phyloP scores from a whole-genome alignment of 2,329 filamentous ascomycete genomes.

The Fusarium tjaetaba region DNA sequence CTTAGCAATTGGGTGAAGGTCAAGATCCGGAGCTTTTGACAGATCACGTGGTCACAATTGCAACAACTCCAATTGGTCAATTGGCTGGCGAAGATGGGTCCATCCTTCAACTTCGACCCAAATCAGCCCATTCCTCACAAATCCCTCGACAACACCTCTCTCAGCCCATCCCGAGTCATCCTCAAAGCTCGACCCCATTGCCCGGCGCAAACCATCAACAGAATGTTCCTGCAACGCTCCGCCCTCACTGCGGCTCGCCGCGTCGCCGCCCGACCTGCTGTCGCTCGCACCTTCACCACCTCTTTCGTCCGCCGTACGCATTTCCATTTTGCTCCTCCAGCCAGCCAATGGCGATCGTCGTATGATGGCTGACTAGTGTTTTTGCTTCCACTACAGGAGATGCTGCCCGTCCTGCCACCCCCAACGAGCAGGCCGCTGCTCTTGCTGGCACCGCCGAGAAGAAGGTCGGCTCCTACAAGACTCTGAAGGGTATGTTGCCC shows the following conservation, averaged over 20 bases:
- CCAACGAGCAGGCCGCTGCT: slow-evolving; percentile 52
- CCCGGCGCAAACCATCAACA: slow-evolving; percentile 37
- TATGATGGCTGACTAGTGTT: slow-evolving; percentile 46
- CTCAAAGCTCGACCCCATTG: slow-evolving; percentile 36
- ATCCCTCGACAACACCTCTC: slow-evolving; percentile 55
- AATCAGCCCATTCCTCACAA: slow-evolving; percentile 60
- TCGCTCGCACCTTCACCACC: slow-evolving; percentile 69
- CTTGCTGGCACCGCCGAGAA: slow-evolving; percentile 53
- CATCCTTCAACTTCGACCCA: slow-evolving; percentile 49
- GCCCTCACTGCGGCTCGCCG: slow-evolving; percentile 70
- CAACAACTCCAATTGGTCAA: slow-evolving; percentile 49
- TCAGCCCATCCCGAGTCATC: slow-evolving; percentile 39
- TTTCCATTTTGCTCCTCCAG: slow-evolving; percentile 37
- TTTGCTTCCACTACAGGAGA: slow-evolving; percentile 47
- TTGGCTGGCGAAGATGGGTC: slow-evolving; percentile 46
- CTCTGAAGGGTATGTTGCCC: slow-evolving; percentile 56
- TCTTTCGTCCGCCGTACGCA: slow-evolving; percentile 69
- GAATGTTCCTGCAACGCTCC: slow-evolving; percentile 72
- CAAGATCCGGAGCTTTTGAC: slow-evolving; percentile 22
- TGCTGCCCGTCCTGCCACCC: slow-evolving; percentile 50
- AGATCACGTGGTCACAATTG: slow-evolving; percentile 48
- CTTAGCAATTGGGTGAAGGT: slow-evolving; percentile 26
- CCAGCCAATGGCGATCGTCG: slow-evolving; percentile 44
- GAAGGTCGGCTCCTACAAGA: slow-evolving; percentile 59
- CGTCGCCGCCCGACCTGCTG: slow-evolving; percentile 61